These are phyloP conservation scores for Floccularia luteovirens DNA, from an alignment of 768 basidiomycete genomes.

Conservation along the genomic window DNA sequence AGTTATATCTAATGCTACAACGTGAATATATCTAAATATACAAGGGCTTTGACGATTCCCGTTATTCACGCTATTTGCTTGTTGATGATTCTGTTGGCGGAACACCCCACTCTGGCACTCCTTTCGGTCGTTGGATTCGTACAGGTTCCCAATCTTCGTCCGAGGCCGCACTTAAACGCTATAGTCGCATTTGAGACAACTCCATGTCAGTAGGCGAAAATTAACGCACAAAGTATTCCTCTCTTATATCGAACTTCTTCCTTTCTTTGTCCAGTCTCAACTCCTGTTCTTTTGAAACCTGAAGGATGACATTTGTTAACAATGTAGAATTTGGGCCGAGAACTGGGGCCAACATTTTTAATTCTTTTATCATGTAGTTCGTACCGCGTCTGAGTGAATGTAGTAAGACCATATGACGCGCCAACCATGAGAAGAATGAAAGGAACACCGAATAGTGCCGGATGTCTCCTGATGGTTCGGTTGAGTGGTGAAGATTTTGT, in stretches of 20 bases:
- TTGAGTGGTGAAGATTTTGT: slow-evolving; percentile 31
- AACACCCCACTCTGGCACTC: slow-evolving; percentile 92
- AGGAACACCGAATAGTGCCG: slow-evolving; percentile 76
- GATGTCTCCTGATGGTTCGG: slow-evolving; percentile 46
- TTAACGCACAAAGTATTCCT: slow-evolving; percentile 88
- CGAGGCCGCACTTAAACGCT: slow-evolving; percentile 59
- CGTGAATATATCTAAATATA: too few species aligned
- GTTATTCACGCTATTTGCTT: too few species aligned
- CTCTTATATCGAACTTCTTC: slow-evolving; percentile 86
- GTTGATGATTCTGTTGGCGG: slow-evolving; percentile 52
- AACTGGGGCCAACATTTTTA: slow-evolving; percentile 41
- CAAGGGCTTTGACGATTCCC: too few species aligned
- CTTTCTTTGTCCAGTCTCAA: slow-evolving; percentile 60
- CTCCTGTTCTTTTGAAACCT: slow-evolving; percentile 76
- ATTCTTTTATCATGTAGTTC: slow-evolving; percentile 81
- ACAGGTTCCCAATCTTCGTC: slow-evolving; percentile 84
- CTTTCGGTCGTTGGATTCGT: slow-evolving; percentile 75
- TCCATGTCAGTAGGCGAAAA: background rate
- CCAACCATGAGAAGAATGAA: slow-evolving; percentile 82
- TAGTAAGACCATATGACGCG: slow-evolving; percentile 76
- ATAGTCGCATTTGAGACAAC: slow-evolving; percentile 1
- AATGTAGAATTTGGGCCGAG: background rate
- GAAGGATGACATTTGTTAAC: background rate
- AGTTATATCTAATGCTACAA: too few species aligned
- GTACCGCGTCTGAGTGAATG: slow-evolving; percentile 86